A percentile compares a stretch with the other conserved stretches of the same genome.
Conservation (phyloP, 2,329 filamentous ascomycete genomes). For the Onygena corvina region DNA sequence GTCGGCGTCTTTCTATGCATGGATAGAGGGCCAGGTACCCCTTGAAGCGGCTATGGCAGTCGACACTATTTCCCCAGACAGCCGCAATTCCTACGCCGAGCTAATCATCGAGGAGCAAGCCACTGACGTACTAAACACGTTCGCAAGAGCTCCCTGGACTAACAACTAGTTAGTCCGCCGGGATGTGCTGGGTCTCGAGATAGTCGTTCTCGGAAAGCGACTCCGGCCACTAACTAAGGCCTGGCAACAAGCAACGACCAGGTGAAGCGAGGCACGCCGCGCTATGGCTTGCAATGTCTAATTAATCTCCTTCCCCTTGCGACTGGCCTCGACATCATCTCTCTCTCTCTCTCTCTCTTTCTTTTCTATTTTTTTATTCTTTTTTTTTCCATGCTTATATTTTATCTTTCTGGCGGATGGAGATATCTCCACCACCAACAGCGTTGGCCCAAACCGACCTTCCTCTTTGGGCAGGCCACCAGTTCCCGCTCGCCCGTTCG, state of each 20-base stretch:
- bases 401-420: background rate
- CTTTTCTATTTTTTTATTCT: no score
- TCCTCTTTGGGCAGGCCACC: conserved; percentile 5
- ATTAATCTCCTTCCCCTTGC: conserved; percentile 5
- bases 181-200: no score
- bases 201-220: background rate
- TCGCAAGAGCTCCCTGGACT: no score
- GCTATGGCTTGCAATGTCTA: background rate
- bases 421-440: background rate
- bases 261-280: background rate
- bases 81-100: background rate
- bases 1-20: conserved; percentile 3
- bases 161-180: no score
- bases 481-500: conserved; percentile 4
- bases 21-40: no score
- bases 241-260: background rate
- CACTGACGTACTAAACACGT: no score
- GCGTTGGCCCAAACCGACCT: conserved; percentile 1
- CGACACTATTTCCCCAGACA: conserved; percentile 4
- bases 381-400: no score
- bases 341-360: background rate
- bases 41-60: background rate
- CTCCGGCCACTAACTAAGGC: background rate
- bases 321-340: background rate
- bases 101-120: no score